Conservation (phyloP, 768 basidiomycete genomes). For the Mycena vitilis region DNA sequence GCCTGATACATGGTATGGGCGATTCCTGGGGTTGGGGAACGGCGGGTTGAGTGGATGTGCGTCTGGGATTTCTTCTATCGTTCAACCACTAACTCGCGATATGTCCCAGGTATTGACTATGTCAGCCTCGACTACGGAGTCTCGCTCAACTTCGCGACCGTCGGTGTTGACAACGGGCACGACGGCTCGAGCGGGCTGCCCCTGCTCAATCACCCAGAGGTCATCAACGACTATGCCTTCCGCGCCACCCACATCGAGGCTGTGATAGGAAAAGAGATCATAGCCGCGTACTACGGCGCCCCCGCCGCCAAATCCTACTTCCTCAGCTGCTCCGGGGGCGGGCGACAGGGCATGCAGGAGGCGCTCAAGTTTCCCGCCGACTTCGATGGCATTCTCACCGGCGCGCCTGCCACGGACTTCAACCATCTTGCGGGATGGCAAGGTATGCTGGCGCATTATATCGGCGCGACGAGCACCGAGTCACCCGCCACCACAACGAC, state of each 20-base stretch:
- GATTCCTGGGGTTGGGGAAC: constrained; percentile 32
- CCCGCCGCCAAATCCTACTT: constrained; percentile 38
- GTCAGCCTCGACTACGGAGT: constrained; percentile 18
- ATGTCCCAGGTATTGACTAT: constrained; percentile 22
- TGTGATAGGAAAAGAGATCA: constrained; percentile 38
- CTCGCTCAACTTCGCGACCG: constrained; percentile 35
- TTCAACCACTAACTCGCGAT: background rate
- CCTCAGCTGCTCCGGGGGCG: constrained; percentile 21
- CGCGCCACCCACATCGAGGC: constrained; percentile 22
- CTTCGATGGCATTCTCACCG: constrained; percentile 41
- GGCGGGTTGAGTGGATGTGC: constrained; percentile 32
- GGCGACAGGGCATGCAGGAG: constrained; percentile 14
- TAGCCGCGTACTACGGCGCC: constrained; percentile 35
- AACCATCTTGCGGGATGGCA: constrained; percentile 12
- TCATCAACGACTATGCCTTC: constrained; percentile 39
- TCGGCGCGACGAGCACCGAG: constrained; percentile 11
- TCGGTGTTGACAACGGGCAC: constrained; percentile 39
- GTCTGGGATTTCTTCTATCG: background rate
- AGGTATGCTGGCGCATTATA: constrained; percentile 18
- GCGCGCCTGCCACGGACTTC: constrained; percentile 35
- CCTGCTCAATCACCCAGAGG: constrained; percentile 37
- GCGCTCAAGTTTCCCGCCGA: constrained; percentile 30
- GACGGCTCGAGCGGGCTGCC: constrained; percentile 31
- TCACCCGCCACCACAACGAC: background rate
- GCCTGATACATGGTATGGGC: constrained; percentile 28